Evolutionary conservation across 1,139 yeast genomes (phyloP).

Genomic region (Komagataea norvegica): DNA sequence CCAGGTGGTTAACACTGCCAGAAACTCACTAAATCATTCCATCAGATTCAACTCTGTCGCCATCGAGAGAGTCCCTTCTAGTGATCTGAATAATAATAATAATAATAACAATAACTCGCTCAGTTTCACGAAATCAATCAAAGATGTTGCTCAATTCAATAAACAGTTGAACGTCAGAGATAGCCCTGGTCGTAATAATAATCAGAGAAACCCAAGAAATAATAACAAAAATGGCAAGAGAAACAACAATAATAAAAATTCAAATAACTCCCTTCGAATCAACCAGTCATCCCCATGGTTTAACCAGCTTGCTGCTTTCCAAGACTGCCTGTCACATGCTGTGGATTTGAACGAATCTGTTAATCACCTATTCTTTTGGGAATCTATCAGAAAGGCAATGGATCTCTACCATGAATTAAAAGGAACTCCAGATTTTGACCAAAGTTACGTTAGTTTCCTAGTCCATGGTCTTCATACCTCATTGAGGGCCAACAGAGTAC

Average conservation of each 20-base stretch:
- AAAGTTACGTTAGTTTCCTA: constrained; percentile 40
- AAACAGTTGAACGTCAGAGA: constrained; percentile 18
- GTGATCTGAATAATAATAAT: constrained; percentile 9
- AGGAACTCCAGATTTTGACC: constrained; percentile 40
- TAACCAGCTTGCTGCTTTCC: constrained; percentile 40
- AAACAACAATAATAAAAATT: constrained; percentile 24
- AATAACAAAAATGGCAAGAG: constrained; percentile 10
- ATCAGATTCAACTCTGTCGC: constrained; percentile 27
- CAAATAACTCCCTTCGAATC: constrained; percentile 27
- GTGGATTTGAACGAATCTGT: constrained; percentile 19
- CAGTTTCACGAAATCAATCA: constrained; percentile 20
- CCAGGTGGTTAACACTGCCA: constrained; percentile 26
- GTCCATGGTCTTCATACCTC: constrained; percentile 47
- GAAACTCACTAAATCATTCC: constrained; percentile 26
- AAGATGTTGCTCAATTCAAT: constrained; percentile 23
- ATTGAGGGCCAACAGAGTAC: constrained; percentile 45
- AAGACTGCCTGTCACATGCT: constrained; percentile 39
- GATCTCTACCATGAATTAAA: constrained; percentile 41
- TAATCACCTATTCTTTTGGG: constrained; percentile 33
- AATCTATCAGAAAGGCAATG: constrained; percentile 42
- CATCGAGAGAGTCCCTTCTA: constrained; percentile 22
- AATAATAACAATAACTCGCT: constrained; percentile 3
- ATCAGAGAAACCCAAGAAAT: constrained; percentile 27
- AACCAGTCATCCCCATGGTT: constrained; percentile 37
- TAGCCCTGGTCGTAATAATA: constrained; percentile 30